Evolutionary conservation across 2,329 filamentous ascomycete genomes (phyloP), one percentile per base, ranked within the genome.

Genomic region (Emericellopsis cladophorae): DNA sequence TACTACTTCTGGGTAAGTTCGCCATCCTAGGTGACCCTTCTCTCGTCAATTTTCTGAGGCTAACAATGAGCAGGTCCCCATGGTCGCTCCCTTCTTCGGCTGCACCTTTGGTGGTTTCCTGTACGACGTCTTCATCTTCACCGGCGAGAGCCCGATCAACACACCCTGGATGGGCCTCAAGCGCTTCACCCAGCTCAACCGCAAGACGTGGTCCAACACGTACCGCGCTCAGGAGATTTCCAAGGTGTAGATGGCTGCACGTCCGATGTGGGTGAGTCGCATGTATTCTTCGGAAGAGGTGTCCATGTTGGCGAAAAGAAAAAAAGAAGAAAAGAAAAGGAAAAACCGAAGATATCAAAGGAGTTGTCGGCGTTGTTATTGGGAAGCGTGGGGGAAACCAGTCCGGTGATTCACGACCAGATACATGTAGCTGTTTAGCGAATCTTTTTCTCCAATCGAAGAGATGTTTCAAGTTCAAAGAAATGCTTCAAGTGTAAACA

Each of bases 1-100:
- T 82, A 84, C 52, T 87, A 84, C 53, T 85, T 85, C 54, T 86
- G 79, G 80, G 75, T 79, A 60, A 48, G 64, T 43, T 43, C 36
- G 23, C 23, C 36, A 42, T 45, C 32, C 46, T 11, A n/a, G n/a
- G 12, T 21, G 31, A 22, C 7, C 34, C 15, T 29, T 14, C 16
- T 14, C 8, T 15, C 11, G 14, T 24, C 22, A n/a, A 15, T 12
- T 16, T 23, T 12, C 15, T 7, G 29, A 26, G 12, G 40, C 35
- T 23, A 37, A 41, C 18, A 23, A 11, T 38, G 14, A 12, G 10
- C 36, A 81, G 78, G 72, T 86, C 16, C 82, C 82, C 1, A 81
- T 87, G 66, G 74, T 87, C 4, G 70, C 79, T 2, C 81, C 81
- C 0, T 84, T 86, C 52, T 55, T 72, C 9, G 82, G 81, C 5